Base-by-base conservation (phyloP, 768 basidiomycete species). In the Tricholoma sp. region DNA sequence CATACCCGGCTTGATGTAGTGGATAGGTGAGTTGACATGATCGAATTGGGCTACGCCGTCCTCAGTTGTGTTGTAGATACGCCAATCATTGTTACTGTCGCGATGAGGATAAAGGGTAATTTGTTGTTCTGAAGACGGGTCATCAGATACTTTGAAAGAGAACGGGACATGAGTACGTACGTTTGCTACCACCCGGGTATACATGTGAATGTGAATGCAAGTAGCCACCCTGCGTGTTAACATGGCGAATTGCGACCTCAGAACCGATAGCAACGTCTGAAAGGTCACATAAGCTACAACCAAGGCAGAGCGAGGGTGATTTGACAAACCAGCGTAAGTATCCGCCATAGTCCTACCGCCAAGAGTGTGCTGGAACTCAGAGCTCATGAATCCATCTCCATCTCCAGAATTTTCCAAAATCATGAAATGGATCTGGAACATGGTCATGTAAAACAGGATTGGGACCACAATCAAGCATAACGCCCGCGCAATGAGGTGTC, bases 371-470 rank as follows among this genome's bases (percentile, higher is more conserved):
- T 98, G 95, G 76, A 99, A 99, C 69, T 94, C 95, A 2, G 94
- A 91, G 74, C 91, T 96, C 97, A 99, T 99, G 73, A 99, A 99
- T 0, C 95, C 94, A 69, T 98, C 97, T 0, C 97, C 97, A 53
- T 98, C 96, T 31, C 97, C 97, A 1, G 91, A 89, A 71, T 88
- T 89, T 66, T 85, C 82, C 27, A 99, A 77, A 62, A 99, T 81
- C 67, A 86, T 66, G 74, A 98, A 98, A 70, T 99, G 97, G 53
- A 99, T 85, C 71, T 88, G 82, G 77, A 99, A 99, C 91, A 97
- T 97, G 67, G 76, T 69, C 91, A 98, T 94, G 76, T 99, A 99
- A 70, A 99, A 95, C 35, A 88, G 39, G 31, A 88, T 67, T 3
- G 97, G 96, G 3, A 99, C 69, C 31, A 77, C 78, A 64, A 99